Conservation (phyloP, 2,329 filamentous ascomycete species). For the Drechslera avenae region DNA sequence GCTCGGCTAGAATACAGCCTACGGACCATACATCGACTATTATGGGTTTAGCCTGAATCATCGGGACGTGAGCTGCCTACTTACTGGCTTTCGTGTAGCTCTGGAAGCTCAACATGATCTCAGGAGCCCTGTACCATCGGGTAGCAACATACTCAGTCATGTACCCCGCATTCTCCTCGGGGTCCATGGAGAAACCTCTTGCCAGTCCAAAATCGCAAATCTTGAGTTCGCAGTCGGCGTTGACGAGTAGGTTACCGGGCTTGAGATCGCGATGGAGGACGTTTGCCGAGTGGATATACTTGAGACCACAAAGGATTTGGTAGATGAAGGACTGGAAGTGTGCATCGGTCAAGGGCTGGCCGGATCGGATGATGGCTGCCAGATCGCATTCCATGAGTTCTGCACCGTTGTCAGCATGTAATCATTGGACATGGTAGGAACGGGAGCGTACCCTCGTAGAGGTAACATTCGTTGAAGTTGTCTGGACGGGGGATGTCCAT, state of each 20-base stretch:
- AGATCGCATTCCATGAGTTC: conserved; percentile 99
- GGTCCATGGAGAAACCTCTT: conserved; percentile 94
- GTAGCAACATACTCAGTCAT: conserved; percentile 99
- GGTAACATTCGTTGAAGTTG: conserved; percentile 98
- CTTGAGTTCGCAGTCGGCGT: conserved; percentile 98
- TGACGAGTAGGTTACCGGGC: conserved; percentile 94
- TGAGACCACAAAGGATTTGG: conserved; percentile 97
- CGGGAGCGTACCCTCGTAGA: conserved; percentile 79
- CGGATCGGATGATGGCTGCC: conserved; percentile 95
- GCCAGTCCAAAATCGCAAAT: conserved; percentile 98
- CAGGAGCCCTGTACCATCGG: conserved; percentile 96
- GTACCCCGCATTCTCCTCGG: conserved; percentile 97
- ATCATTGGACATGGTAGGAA: background rate
- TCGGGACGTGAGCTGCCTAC: background rate
- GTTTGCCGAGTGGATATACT: conserved; percentile 99
- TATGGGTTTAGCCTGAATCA: conserved; percentile 25
- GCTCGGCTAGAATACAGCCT: conserved; percentile 94
- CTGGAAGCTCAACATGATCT: conserved; percentile 99
- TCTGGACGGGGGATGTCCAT: conserved; percentile 98
- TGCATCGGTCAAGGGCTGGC: conserved; percentile 94
- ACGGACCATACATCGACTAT: conserved; percentile 99
- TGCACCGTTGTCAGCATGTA: conserved; percentile 50
- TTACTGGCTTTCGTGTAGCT: conserved; percentile 97
- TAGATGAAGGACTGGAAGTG: conserved; percentile 99
- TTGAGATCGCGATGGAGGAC: conserved; percentile 97